Percentiles rank a stretch among this genome's conserved stretches.
Evolutionary conservation across 495 filamentous ascomycete species (phyloP).

Genomic region (Penicillium malachiteum): DNA sequence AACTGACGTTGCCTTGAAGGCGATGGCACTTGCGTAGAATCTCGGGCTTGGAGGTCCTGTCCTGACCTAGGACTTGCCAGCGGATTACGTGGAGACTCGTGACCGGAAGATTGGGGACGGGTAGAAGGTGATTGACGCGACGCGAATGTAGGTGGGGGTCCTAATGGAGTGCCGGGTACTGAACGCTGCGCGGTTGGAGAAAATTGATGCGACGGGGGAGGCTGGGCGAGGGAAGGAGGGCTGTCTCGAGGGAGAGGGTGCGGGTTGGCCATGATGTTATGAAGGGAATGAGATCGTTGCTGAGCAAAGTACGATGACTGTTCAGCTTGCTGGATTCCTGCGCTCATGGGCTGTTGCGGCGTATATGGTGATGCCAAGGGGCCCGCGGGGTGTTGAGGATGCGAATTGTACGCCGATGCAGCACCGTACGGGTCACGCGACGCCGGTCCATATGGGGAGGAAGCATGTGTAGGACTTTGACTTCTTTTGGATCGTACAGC

Average conservation of each 20-base stretch:
- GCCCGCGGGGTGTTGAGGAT: slow-evolving; percentile 29
- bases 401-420: slow-evolving; percentile 30
- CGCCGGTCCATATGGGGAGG: slow-evolving; percentile 35
- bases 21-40: slow-evolving; percentile 25
- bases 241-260: slow-evolving; percentile 36
- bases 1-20: slow-evolving; percentile 29
- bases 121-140: slow-evolving; percentile 36
- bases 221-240: slow-evolving; percentile 39
- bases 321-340: slow-evolving; percentile 30
- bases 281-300: slow-evolving; percentile 49
- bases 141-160: slow-evolving; percentile 39
- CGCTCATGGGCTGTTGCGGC: slow-evolving; percentile 33
- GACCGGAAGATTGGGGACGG: slow-evolving; percentile 36
- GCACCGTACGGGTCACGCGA: slow-evolving; percentile 38
- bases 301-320: slow-evolving; percentile 43
- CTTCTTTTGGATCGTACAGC: slow-evolving; percentile 32
- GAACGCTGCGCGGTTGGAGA: slow-evolving; percentile 42
- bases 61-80: slow-evolving; percentile 37
- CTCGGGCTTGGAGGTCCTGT: slow-evolving; percentile 28
- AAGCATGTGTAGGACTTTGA: slow-evolving; percentile 36
- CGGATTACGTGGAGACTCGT: slow-evolving; percentile 33
- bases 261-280: slow-evolving; percentile 44
- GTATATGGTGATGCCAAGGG: slow-evolving; percentile 36
- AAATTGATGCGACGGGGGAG: slow-evolving; percentile 39
- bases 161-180: slow-evolving; percentile 48